A percentile compares a stretch with the other conserved stretches of the same genome.
Evolutionary conservation across 2,329 filamentous ascomycete species (phyloP).

Genomic region (Tothia fuscella): DNA sequence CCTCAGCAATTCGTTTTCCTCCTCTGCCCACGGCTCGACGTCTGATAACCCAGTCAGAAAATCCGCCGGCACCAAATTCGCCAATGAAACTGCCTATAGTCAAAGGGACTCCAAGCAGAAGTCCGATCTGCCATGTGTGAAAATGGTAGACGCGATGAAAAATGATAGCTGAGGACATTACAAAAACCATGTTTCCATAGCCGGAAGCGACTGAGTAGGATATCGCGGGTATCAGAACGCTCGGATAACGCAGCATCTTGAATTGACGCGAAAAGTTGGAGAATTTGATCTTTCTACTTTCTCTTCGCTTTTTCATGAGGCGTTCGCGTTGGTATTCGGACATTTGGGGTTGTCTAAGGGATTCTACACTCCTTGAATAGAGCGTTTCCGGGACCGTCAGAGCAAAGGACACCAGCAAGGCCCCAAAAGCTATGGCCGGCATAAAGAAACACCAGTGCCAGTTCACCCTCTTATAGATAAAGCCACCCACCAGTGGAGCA

Average conservation of each 20-base stretch:
- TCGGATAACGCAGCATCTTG: constrained; percentile 11
- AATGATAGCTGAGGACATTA: constrained; percentile 8
- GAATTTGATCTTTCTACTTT: background rate
- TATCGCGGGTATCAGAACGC: constrained; percentile 8
- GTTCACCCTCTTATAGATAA: constrained; percentile 1
- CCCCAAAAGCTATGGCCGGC: constrained; percentile 1
- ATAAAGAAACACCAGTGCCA: constrained; percentile 12
- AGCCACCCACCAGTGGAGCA: constrained; percentile 10
- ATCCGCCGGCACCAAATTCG: constrained; percentile 11
- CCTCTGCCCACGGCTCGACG: constrained; percentile 6
- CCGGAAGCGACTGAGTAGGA: constrained; percentile 11
- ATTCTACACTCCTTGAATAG: constrained; percentile 6
- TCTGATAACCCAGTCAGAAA: constrained; percentile 11
- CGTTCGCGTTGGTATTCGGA: constrained; percentile 1
- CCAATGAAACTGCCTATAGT: constrained; percentile 12
- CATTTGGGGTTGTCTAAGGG: constrained; percentile 1
- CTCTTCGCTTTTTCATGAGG: constrained; percentile 3
- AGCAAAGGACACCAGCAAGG: background rate
- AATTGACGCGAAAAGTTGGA: constrained; percentile 8
- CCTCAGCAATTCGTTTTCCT: constrained; percentile 19
- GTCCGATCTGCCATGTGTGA: constrained; percentile 11
- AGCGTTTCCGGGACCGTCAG: constrained; percentile 11
- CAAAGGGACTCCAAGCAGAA: constrained; percentile 10
- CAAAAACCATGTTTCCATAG: constrained; percentile 12
- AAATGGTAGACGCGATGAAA: constrained; percentile 11